Conservation (phyloP, 179 eudicot genomes). For the Spergularia azorica region DNA sequence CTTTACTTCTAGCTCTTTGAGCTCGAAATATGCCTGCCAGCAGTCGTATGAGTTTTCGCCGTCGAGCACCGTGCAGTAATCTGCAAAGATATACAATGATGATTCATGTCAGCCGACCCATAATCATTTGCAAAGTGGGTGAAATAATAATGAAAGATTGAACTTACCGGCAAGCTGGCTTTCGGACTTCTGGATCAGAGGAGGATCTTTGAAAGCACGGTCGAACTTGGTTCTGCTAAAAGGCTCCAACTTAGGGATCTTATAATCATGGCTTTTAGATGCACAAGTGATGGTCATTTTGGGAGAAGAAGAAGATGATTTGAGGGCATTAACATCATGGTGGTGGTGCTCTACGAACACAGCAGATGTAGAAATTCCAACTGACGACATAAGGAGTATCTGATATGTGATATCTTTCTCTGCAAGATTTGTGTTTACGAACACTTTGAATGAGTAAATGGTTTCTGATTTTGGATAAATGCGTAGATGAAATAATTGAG, state of each 20-base stretch:
- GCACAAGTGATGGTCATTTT: constrained; percentile 26
- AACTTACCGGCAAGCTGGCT: constrained; percentile 60
- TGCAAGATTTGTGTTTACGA: background rate
- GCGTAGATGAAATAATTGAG: background rate
- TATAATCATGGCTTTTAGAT: constrained; percentile 28
- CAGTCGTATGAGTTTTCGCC: constrained; percentile 80
- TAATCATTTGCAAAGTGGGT: background rate
- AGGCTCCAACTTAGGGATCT: constrained; percentile 72
- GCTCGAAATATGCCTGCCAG: constrained; percentile 88
- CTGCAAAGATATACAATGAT: constrained; percentile 28
- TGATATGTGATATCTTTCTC: constrained; percentile 18
- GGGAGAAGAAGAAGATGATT: background rate
- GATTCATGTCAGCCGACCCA: background rate
- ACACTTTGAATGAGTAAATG: background rate
- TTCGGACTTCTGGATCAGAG: constrained; percentile 70
- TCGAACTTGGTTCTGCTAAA: constrained; percentile 73
- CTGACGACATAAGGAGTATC: too few species aligned
- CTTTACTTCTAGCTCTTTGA: constrained; percentile 73
- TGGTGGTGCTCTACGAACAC: constrained; percentile 10
- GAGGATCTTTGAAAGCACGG: constrained; percentile 58
- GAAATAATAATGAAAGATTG: too few species aligned
- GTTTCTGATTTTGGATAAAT: background rate
- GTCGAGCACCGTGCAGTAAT: constrained; percentile 79
- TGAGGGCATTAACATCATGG: background rate
- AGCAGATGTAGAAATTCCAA: constrained; percentile 4